These are phyloP conservation scores for Phaeolepiota aurea DNA, from an alignment of 768 basidiomycete species.

Conservation along the genomic window DNA sequence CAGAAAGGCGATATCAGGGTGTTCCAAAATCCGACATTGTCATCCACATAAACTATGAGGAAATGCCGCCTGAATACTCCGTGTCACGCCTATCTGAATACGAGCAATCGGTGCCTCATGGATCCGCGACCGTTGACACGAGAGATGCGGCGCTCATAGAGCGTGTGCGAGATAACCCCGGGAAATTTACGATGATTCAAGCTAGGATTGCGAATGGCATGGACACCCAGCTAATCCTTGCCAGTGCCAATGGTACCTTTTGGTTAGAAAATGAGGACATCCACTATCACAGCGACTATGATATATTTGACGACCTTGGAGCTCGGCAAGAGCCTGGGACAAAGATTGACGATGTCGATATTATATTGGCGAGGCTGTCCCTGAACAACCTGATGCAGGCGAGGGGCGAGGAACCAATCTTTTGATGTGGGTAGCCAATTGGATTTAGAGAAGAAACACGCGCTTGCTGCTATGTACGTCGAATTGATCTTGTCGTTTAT, in stretches of 20 bases:
- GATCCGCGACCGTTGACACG: not conserved
- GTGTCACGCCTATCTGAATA: not conserved
- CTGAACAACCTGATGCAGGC: not conserved
- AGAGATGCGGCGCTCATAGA: not conserved
- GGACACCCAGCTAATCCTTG: not conserved
- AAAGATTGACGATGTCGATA: not conserved
- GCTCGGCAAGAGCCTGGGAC: too few relatives aligned
- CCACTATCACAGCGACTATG: too few relatives aligned
- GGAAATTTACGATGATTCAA: not conserved
- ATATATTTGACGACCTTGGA: too few relatives aligned
- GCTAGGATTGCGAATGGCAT: not conserved
- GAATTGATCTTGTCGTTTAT: too few relatives aligned
- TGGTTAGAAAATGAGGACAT: too few relatives aligned
- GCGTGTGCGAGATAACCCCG: not conserved
- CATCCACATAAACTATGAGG: too few relatives aligned
- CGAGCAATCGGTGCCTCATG: not conserved
- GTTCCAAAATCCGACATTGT: too few relatives aligned
- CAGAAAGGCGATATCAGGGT: too few relatives aligned
- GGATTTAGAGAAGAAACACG: too few relatives aligned
- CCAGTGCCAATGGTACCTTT: not conserved
- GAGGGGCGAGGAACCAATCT: not conserved
- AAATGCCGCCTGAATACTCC: not conserved
- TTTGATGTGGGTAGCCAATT: too few relatives aligned
- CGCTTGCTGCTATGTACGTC: slow-evolving; percentile 1
- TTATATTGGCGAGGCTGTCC: not conserved